Evolutionary conservation across 352 stramenopile species (phyloP).

Genomic region (Phytophthora citricola): DNA sequence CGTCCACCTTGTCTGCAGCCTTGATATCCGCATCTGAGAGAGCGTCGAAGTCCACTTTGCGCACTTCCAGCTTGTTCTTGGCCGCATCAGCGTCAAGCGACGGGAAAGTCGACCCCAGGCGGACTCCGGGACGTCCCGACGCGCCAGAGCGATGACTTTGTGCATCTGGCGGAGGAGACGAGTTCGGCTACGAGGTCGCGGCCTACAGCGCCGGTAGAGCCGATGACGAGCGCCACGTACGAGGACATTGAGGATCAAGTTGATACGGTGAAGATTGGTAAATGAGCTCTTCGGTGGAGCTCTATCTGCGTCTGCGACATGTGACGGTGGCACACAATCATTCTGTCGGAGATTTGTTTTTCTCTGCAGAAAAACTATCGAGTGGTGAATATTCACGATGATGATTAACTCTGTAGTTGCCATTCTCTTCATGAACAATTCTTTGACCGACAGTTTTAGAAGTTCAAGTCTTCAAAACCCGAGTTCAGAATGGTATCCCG

Average conservation of each 20-base stretch:
- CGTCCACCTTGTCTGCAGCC: constrained; percentile 57
- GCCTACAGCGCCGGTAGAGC: constrained; percentile 74
- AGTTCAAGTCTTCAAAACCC: too few species aligned
- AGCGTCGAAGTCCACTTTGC: constrained; percentile 62
- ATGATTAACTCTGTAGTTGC: too few species aligned
- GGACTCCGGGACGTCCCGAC: constrained; percentile 61
- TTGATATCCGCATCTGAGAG: constrained; percentile 44
- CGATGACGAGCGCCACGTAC: constrained; percentile 78
- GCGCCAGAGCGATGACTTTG: constrained; percentile 71
- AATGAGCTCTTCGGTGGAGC: constrained; percentile 11
- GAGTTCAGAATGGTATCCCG: too few species aligned
- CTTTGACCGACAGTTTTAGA: too few species aligned
- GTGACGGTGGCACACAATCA: constrained; percentile 15
- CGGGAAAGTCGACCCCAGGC: constrained; percentile 60
- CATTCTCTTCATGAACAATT: too few species aligned
- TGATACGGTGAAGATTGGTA: constrained; percentile 5
- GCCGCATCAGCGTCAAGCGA: constrained; percentile 47
- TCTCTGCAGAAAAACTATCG: too few species aligned
- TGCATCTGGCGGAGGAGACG: constrained; percentile 64
- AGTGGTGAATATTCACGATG: too few species aligned
- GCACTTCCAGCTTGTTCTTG: constrained; percentile 67
- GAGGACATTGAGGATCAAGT: constrained; percentile 14
- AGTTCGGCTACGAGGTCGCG: constrained; percentile 77
- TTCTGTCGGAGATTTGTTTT: too few species aligned
- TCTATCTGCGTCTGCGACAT: constrained; percentile 11